Percentiles rank a stretch among this genome's conserved stretches.
Conservation (phyloP, 2,329 filamentous ascomycete genomes). For the Meredithiella fracta region DNA sequence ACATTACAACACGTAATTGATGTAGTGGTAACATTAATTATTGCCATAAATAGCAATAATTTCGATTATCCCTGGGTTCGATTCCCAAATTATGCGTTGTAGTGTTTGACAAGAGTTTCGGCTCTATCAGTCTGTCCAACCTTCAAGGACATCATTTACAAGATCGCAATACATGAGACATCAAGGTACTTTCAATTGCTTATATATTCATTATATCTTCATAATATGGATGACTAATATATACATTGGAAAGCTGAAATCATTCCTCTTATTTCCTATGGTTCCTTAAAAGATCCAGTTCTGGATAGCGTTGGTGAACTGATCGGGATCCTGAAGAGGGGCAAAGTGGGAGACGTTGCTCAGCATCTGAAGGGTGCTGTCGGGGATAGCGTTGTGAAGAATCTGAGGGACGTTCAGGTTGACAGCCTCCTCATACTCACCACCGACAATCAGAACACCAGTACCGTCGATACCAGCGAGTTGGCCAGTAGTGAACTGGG, state of each 20-base stretch:
- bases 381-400: slow-evolving; percentile 23
- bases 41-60: not conserved
- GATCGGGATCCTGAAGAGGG: slow-evolving; percentile 25
- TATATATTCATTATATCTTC: not conserved
- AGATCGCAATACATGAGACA: too few species aligned
- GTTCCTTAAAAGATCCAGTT: slow-evolving; percentile 17
- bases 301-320: slow-evolving; percentile 21
- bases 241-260: not conserved
- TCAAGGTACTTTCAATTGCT: too few species aligned
- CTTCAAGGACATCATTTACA: too few species aligned
- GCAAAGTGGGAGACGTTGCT: slow-evolving; percentile 27
- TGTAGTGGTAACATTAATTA: not conserved
- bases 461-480: slow-evolving; percentile 19
- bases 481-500: slow-evolving; percentile 20
- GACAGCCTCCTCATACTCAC: slow-evolving; percentile 25
- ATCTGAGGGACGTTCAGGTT: slow-evolving; percentile 22
- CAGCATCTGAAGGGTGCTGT: slow-evolving; percentile 23
- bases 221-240: not conserved
- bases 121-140: not conserved
- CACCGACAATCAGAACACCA: slow-evolving; percentile 20
- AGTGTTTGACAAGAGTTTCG: not conserved
- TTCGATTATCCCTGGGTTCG: not conserved
- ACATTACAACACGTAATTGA: not conserved
- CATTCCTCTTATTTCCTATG: not conserved
- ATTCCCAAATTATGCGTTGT: not conserved